Conservation (phyloP, 2,329 filamentous ascomycete genomes). For the Colletotrichum salicis region DNA sequence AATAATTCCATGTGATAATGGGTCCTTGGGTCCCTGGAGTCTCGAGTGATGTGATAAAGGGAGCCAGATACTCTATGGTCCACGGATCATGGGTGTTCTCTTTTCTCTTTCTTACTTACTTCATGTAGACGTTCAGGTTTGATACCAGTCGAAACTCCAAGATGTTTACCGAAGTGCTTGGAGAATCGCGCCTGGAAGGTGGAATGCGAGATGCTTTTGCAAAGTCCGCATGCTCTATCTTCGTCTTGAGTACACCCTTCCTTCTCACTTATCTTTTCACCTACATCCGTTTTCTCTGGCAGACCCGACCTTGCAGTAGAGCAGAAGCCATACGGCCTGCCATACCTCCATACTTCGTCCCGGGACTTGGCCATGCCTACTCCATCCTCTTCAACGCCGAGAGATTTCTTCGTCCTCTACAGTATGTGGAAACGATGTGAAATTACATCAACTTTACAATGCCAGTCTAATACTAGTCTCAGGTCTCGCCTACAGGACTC, state of each 20-base stretch:
- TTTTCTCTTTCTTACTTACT: not conserved
- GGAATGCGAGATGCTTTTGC: not conserved
- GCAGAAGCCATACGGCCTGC: not conserved
- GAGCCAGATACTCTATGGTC: not conserved
- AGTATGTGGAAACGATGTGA: not conserved
- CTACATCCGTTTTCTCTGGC: not conserved
- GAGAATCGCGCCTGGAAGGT: too few relatives aligned
- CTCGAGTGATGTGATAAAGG: not conserved
- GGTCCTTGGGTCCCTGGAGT: not conserved
- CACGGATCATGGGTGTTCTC: not conserved
- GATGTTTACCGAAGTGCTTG: not conserved
- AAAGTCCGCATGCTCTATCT: not conserved
- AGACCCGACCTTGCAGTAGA: not conserved
- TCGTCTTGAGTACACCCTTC: not conserved
- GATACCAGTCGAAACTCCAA: too few relatives aligned
- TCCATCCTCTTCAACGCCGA: slow-evolving; percentile 11
- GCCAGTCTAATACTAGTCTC: accelerated
- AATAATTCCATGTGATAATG: not conserved
- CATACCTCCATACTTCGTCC: not conserved
- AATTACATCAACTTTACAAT: not conserved
- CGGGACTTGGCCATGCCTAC: not conserved
- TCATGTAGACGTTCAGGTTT: accelerated
- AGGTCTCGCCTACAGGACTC: not conserved
- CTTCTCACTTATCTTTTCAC: slow-evolving; percentile 5
- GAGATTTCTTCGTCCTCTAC: slow-evolving; percentile 3